Base-by-base conservation (phyloP, 306 rosid genomes). In the Prunus dulcis region DNA sequence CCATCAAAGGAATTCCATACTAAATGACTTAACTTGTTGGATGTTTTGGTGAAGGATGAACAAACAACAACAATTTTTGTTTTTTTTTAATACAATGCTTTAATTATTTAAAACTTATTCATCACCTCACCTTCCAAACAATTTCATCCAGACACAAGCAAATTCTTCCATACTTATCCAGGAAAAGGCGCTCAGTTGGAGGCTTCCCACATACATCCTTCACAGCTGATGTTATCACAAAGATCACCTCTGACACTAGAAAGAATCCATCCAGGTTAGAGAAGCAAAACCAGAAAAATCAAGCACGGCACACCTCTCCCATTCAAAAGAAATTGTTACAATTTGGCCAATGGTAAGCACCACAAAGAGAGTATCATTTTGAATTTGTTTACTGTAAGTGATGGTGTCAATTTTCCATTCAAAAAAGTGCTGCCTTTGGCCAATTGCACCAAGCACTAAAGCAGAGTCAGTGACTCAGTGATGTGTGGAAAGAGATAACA, bases 121-220 rank as follows among this genome's bases (percentile, higher is more conserved):
- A 78, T 28, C 62, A 46, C 62, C 88, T 78, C 77, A 95, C 97
- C 96, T 90, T 86, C 97, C 98, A 95, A 55, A 95, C 96, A 73
- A 95, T 85, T 87, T 95, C 98, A 84, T 95, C 98, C 78, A 95
- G 85, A 75, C 97, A 90, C 83, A 90, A 73, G 83, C 98, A 95
- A 64, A 95, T 92, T 85, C 86, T 89, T 79, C 98, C 98, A 71
- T 95, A 95, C 84, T 92, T 95, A 76, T 95, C 98, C 47, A 95
- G 96, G 86, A 95, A 95, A 79, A 86, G 84, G 52, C 98, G 96
- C 81, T 95, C 98, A 41, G 88, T 85, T 41, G 98, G 97, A 76
- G 91, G 90, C 83, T 90, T 95, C 69, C 93, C 96, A 62, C 97
- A 90, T 28, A 89, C 89, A 81, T 95, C 97, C 92, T 95, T 95